Percentiles rank a stretch among this genome's conserved stretches.
These are phyloP conservation scores for Metarhizium rileyi DNA, from an alignment of 2,329 filamentous ascomycete genomes.

Conservation along the genomic window DNA sequence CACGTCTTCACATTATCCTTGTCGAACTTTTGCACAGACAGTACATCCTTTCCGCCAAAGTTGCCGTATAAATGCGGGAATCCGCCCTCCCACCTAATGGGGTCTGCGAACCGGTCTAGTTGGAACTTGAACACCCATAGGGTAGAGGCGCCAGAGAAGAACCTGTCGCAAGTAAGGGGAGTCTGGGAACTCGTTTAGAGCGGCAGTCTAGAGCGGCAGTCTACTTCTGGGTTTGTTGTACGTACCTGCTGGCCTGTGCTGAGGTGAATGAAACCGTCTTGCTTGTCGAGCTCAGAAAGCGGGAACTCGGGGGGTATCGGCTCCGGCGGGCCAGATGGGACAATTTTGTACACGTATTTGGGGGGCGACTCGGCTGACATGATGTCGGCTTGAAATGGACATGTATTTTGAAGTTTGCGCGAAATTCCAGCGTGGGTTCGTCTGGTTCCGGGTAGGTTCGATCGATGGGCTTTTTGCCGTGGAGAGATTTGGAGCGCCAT, in stretches of 20 bases:
- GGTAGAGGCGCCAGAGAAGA: conserved; percentile 28
- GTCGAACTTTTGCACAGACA: conserved; percentile 34
- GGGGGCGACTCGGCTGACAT: conserved; percentile 17
- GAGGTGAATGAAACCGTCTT: conserved; percentile 53
- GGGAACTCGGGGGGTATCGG: conserved; percentile 46
- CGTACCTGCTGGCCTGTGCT: conserved; percentile 45
- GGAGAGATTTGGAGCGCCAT: too few relatives aligned
- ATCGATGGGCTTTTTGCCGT: too few relatives aligned
- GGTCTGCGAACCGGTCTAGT: conserved; percentile 31
- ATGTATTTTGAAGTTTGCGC: background rate
- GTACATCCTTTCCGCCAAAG: conserved; percentile 43
- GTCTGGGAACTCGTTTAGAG: conserved; percentile 22
- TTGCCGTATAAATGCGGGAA: conserved; percentile 53
- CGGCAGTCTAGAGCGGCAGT: background rate
- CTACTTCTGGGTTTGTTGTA: background rate
- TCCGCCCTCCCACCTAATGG: conserved; percentile 45
- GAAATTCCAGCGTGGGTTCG: background rate
- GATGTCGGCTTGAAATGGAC: background rate
- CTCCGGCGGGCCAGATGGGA: conserved; percentile 39
- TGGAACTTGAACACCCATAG: conserved; percentile 47
- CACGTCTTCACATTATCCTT: conserved; percentile 36
- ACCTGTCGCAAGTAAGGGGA: conserved; percentile 33
- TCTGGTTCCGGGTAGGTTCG: background rate
- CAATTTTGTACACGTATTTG: conserved; percentile 50
- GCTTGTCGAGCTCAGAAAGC: conserved; percentile 47